Conservation (phyloP, 495 filamentous ascomycete genomes). For the Letharia lupina region DNA sequence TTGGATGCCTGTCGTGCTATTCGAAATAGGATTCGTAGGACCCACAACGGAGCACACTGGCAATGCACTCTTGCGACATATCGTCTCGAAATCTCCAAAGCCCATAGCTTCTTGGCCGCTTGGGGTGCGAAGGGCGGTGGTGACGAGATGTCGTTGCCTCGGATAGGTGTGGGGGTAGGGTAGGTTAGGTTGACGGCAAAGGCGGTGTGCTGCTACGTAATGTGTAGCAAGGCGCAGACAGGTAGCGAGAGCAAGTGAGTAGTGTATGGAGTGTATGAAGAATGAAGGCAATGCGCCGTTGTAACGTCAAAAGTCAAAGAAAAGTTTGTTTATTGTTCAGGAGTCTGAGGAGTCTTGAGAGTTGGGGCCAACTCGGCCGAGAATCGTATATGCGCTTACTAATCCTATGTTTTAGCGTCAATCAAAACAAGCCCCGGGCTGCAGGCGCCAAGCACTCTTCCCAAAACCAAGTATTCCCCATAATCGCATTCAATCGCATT, state of each 20-base stretch:
- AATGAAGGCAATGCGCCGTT: not conserved
- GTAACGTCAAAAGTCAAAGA: not conserved
- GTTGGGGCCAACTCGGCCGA: not conserved
- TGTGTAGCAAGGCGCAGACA: not conserved
- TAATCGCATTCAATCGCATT: conserved; percentile 15
- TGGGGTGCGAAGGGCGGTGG: conserved; percentile 15
- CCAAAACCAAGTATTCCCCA: no score
- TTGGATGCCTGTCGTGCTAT: conserved; percentile 63
- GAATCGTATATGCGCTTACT: not conserved
- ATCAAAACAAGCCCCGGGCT: not conserved
- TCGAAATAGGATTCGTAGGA: conserved; percentile 52
- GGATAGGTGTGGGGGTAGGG: not conserved
- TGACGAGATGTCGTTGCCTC: conserved; percentile 16
- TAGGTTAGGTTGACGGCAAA: conserved; percentile 2
- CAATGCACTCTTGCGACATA: conserved; percentile 78
- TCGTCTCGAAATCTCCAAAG: conserved; percentile 79
- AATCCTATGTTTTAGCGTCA: not conserved
- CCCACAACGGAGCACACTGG: conserved; percentile 85
- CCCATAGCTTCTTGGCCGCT: conserved; percentile 51
- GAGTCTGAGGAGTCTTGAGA: not conserved
- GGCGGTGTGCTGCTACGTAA: conserved; percentile 1
- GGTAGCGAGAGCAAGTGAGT: not conserved
- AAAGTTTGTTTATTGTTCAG: conserved; percentile 6
- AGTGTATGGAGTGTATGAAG: not conserved
- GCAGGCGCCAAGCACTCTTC: not conserved